Conservation (phyloP, 192 early-diverging fungal species). For the Spizellomyces sp. region DNA sequence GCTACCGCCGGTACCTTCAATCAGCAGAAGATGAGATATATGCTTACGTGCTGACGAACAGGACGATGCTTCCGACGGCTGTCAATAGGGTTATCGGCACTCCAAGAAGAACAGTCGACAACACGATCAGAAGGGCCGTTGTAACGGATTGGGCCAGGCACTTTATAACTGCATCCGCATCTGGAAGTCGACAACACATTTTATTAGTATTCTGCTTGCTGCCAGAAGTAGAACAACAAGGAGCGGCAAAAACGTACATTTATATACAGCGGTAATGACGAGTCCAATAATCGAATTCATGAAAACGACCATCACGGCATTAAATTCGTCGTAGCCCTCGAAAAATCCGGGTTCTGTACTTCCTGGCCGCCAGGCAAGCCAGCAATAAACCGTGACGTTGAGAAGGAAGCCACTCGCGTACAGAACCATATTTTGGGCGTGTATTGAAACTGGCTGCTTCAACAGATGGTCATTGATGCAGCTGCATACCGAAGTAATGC, state of each 20-base stretch:
- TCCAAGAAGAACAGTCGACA: background rate
- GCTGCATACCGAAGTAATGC: background rate
- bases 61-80: background rate
- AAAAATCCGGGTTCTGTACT: background rate
- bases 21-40: background rate
- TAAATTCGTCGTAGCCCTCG: constrained; percentile 5
- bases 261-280: constrained; percentile 2
- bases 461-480: constrained; percentile 7
- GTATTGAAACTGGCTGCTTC: constrained; percentile 1
- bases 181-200: background rate
- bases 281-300: constrained; percentile 2
- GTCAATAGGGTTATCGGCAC: background rate
- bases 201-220: background rate
- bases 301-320: constrained; percentile 4
- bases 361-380: constrained; percentile 1
- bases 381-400: background rate
- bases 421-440: constrained; percentile 5
- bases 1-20: no score
- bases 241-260: background rate
- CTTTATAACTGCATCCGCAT: constrained; percentile 12
- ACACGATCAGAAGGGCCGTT: background rate
- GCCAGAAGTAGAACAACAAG: background rate
- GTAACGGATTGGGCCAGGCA: background rate
- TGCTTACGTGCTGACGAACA: constrained; percentile 9
- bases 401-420: background rate